These are phyloP conservation scores for Rhododendron molle DNA, from an alignment of 148 eudicot genomes.

Conservation along the genomic window DNA sequence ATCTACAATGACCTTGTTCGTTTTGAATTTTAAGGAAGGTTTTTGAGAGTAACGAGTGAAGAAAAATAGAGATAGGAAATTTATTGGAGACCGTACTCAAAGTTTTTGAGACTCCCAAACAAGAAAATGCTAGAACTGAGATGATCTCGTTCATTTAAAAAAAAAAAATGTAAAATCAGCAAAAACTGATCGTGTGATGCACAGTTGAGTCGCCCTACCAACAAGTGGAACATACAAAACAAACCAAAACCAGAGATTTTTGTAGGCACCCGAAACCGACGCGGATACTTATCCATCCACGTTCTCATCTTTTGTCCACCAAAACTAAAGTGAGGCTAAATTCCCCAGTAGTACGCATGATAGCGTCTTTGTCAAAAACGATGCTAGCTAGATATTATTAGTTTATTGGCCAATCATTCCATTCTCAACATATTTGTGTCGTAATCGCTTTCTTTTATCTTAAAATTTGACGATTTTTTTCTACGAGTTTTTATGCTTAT, in stretches of 20 bases:
- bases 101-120: too few species aligned
- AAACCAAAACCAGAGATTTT: background rate
- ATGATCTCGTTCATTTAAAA: too few species aligned
- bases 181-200: background rate
- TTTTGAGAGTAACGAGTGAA: too few species aligned
- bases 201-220: background rate
- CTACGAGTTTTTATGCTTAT: background rate
- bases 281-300: slow-evolving; percentile 10
- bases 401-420: background rate
- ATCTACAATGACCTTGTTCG: too few species aligned
- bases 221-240: background rate
- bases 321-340: background rate
- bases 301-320: slow-evolving; percentile 1
- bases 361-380: background rate
- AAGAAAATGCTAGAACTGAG: too few species aligned
- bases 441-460: background rate
- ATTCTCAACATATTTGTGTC: too few species aligned
- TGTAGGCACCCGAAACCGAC: background rate
- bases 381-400: background rate
- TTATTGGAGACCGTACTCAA: too few species aligned
- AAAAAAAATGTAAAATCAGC: background rate
- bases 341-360: too few species aligned
- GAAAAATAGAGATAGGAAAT: too few species aligned
- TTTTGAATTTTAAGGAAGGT: too few species aligned
- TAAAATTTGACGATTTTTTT: too few species aligned